These are phyloP conservation scores for Nicotiana benthamiana DNA, from an alignment of 257 asterid genomes.

Conservation along the genomic window DNA sequence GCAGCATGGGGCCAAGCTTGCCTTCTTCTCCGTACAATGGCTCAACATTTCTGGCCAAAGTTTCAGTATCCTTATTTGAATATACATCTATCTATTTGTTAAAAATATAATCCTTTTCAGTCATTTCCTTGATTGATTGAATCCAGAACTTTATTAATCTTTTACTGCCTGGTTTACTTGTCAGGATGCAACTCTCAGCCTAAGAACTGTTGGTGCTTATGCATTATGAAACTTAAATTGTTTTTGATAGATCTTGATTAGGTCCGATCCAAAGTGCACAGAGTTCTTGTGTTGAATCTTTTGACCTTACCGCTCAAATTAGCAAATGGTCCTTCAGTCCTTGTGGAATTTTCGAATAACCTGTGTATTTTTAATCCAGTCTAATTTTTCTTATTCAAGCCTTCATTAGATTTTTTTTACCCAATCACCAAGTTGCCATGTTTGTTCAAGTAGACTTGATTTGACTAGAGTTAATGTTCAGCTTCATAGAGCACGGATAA, in stretches of 20 bases:
- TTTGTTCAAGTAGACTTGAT: no score
- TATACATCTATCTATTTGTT: background rate
- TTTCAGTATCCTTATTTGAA: slow-evolving; percentile 62
- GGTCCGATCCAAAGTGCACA: background rate
- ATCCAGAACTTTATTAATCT: background rate
- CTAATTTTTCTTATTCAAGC: background rate
- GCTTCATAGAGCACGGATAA: no score
- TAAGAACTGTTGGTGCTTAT: background rate
- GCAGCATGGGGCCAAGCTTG: slow-evolving; percentile 99
- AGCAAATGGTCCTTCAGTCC: background rate
- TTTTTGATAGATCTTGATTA: background rate
- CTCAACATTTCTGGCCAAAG: slow-evolving; percentile 89
- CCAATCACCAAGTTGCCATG: no score
- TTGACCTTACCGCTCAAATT: background rate
- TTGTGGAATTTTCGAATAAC: background rate
- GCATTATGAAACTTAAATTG: background rate
- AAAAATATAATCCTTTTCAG: background rate
- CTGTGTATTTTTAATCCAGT: background rate
- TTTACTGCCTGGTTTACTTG: background rate
- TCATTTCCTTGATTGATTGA: background rate
- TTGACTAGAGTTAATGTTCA: no score
- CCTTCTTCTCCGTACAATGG: slow-evolving; percentile 98
- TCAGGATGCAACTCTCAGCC: background rate
- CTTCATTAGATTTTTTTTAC: background rate
- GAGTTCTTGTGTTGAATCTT: background rate